These are phyloP conservation scores for Cadophora gregata DNA, from an alignment of 2,329 filamentous ascomycete species.

Conservation along the genomic window DNA sequence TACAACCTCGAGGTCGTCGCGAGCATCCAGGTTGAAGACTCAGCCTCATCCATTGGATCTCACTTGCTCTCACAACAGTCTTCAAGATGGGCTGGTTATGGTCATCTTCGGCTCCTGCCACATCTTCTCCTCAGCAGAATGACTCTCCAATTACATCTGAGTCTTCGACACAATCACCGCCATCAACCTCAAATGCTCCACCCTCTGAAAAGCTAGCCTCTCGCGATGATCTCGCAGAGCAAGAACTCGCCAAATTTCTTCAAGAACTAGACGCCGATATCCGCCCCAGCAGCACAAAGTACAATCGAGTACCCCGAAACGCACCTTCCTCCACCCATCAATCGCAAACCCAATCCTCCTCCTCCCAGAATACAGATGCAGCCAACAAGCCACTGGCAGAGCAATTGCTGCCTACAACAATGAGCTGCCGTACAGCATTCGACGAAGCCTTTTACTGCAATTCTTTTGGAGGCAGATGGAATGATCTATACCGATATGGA, in stretches of 20 bases:
- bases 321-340: conserved; percentile 26
- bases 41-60: conserved; percentile 20
- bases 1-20: neutral
- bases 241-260: conserved; percentile 45
- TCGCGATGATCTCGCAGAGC: conserved; percentile 43
- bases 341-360: conserved; percentile 25
- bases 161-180: conserved; percentile 30
- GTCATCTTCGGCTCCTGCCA: conserved; percentile 49
- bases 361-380: conserved; percentile 7
- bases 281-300: conserved; percentile 37
- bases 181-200: conserved; percentile 26
- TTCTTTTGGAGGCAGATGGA: conserved; percentile 88
- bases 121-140: conserved; percentile 36
- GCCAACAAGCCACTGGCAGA: conserved; percentile 59
- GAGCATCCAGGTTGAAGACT: conserved; percentile 21
- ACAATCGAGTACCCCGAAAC: conserved; percentile 36
- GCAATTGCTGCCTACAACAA: conserved; percentile 76
- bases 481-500: conserved; percentile 88
- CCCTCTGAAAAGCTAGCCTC: conserved; percentile 33
- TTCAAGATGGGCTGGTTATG: conserved; percentile 67
- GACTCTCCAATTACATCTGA: conserved; percentile 28
- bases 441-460: conserved; percentile 95
- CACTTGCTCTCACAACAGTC: conserved; percentile 23
- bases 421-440: conserved; percentile 91
- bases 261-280: conserved; percentile 42